These are phyloP conservation scores for Pyracantha coccinea DNA, from an alignment of 331 rosid species.

Conservation along the genomic window DNA sequence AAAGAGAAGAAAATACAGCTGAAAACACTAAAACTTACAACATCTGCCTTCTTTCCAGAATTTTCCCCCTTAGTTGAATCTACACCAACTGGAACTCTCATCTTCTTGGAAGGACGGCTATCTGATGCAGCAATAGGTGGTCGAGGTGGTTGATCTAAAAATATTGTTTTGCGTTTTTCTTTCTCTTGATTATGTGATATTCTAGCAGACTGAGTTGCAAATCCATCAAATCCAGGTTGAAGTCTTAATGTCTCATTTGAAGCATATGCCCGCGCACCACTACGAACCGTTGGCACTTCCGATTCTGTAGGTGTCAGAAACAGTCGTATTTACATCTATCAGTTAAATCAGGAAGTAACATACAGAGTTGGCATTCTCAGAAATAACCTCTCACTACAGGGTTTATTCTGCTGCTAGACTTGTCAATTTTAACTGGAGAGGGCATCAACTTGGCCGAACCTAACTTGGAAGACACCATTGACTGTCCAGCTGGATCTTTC, in stretches of 20 bases:
- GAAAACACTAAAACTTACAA: slow-evolving; percentile 28
- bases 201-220: slow-evolving; percentile 8
- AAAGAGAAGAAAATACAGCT: neutral
- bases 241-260: neutral
- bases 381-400: slow-evolving; percentile 10
- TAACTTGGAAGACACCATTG: slow-evolving; percentile 3
- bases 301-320: slow-evolving; percentile 1
- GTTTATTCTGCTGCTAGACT: neutral
- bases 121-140: slow-evolving; percentile 7
- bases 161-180: slow-evolving; percentile 21
- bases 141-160: slow-evolving; percentile 9
- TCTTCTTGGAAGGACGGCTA: slow-evolving; percentile 31
- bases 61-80: neutral
- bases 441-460: neutral
- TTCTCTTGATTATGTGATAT: slow-evolving; percentile 10
- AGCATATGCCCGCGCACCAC: neutral
- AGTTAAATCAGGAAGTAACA: neutral
- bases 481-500: neutral
- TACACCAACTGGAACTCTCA: slow-evolving; percentile 22
- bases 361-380: neutral
- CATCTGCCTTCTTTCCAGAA: neutral
- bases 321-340: neutral
- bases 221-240: slow-evolving; percentile 7
- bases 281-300: neutral
- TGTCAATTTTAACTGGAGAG: neutral